Percentiles rank a stretch among this genome's conserved stretches.
Evolutionary conservation across 2,329 filamentous ascomycete genomes (phyloP).

Genomic region (Pestalotiopsis sp.): DNA sequence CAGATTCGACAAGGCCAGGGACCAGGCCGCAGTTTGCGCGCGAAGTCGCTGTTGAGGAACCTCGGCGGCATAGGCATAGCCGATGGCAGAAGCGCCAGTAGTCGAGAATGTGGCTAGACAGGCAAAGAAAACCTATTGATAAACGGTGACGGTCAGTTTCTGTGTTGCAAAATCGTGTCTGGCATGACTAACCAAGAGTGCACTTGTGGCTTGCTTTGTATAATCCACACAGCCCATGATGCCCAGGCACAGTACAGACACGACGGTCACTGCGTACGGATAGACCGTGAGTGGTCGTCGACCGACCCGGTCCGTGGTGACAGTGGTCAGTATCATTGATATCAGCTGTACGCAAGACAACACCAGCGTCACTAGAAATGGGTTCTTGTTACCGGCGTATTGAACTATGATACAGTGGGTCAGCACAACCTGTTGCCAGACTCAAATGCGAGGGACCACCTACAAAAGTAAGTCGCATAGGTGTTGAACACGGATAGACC

Average conservation of each 20-base stretch:
- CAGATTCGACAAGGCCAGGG: slow-evolving; percentile 1
- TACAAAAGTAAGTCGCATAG: slow-evolving; percentile 9
- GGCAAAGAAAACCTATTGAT: slow-evolving; percentile 3
- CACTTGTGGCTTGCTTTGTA: neutral
- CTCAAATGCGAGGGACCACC: neutral
- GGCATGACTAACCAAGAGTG: neutral
- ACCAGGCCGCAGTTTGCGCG: slow-evolving; percentile 1
- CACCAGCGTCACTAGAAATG: slow-evolving; percentile 3
- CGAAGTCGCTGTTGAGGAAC: slow-evolving; percentile 6
- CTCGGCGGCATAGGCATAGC: slow-evolving; percentile 7
- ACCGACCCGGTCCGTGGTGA: neutral
- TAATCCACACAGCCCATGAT: slow-evolving; percentile 8
- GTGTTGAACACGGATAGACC: slow-evolving; percentile 7
- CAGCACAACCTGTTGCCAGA: neutral
- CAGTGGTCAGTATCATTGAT: slow-evolving; percentile 5
- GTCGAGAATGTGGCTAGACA: slow-evolving; percentile 6
- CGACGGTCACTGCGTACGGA: slow-evolving; percentile 2
- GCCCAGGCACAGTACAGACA: slow-evolving; percentile 9
- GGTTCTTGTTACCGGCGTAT: slow-evolving; percentile 4
- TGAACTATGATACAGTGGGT: neutral
- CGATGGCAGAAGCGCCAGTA: slow-evolving; percentile 7
- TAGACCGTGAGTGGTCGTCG: slow-evolving; percentile 6
- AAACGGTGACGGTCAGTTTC: neutral
- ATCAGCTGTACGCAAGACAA: slow-evolving; percentile 8
- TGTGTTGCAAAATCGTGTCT: no score